These are phyloP conservation scores for Coffea canephora DNA, from an alignment of 257 asterid species.

Conservation along the genomic window DNA sequence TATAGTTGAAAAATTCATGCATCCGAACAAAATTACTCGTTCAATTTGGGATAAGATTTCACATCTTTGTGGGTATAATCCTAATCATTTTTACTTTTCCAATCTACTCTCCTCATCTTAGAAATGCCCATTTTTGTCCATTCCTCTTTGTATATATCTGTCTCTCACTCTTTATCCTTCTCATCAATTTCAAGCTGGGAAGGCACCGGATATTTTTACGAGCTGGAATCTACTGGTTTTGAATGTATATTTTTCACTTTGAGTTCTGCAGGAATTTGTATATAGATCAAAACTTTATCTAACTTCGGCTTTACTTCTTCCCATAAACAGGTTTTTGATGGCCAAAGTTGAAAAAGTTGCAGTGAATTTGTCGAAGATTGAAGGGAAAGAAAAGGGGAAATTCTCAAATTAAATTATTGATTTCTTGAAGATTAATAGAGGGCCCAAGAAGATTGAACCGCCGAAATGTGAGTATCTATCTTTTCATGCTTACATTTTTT, in stretches of 20 bases:
- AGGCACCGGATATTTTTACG: background rate
- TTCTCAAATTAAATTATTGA: conserved; percentile 25
- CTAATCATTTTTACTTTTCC: background rate
- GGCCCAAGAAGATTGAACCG: conserved; percentile 22
- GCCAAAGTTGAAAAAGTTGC: conserved; percentile 22
- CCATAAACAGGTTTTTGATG: conserved; percentile 21
- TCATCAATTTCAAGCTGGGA: conserved; percentile 8
- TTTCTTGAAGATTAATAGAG: conserved; percentile 2
- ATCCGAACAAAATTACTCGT: background rate
- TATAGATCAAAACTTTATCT: conserved; percentile 24
- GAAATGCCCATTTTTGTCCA: conserved; percentile 24
- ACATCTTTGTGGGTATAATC: conserved; percentile 10
- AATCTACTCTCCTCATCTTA: background rate
- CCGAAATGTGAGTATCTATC: conserved; percentile 26
- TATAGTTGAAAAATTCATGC: conserved; percentile 19
- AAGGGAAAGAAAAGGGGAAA: conserved; percentile 34
- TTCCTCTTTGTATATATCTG: background rate
- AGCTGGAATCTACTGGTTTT: background rate
- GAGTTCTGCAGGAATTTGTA: background rate
- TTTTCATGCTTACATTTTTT: conserved; percentile 10
- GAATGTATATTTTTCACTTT: background rate
- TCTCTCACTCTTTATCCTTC: background rate
- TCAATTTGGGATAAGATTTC: conserved; percentile 10
- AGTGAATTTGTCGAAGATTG: conserved; percentile 32
- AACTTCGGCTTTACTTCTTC: conserved; percentile 32